These are phyloP conservation scores for Termitomyces sp. DNA, from an alignment of 768 basidiomycete genomes.

Conservation along the genomic window DNA sequence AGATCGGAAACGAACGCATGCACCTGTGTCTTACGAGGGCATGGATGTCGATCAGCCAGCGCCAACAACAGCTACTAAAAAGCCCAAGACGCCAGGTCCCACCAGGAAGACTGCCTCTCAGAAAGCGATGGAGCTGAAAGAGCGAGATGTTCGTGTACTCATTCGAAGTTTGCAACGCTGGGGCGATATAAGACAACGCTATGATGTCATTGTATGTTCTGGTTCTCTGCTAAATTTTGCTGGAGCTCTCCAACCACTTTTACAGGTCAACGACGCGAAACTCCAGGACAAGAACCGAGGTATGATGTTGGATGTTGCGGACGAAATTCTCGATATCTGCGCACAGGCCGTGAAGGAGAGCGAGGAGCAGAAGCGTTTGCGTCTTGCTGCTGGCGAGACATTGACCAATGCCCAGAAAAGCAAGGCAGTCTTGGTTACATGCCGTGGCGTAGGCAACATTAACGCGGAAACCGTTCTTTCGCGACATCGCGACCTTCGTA, in stretches of 20 bases:
- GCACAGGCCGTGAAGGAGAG: slow-evolving; percentile 80
- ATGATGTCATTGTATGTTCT: slow-evolving; percentile 84
- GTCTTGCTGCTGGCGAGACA: slow-evolving; percentile 80
- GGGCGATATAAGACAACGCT: slow-evolving; percentile 95
- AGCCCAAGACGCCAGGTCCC: slow-evolving; percentile 67
- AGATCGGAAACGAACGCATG: slow-evolving; percentile 80
- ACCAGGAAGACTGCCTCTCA: slow-evolving; percentile 89
- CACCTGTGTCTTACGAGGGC: slow-evolving; percentile 86
- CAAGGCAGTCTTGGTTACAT: slow-evolving; percentile 93
- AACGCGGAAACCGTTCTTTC: slow-evolving; percentile 97
- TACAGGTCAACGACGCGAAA: slow-evolving; percentile 83
- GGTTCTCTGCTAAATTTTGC: background rate
- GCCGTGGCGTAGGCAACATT: slow-evolving; percentile 86
- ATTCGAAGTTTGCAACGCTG: slow-evolving; percentile 95
- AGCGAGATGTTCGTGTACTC: slow-evolving; percentile 93
- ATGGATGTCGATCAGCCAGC: slow-evolving; percentile 85
- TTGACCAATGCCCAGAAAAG: slow-evolving; percentile 92
- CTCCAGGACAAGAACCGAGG: slow-evolving; percentile 91
- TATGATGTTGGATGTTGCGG: slow-evolving; percentile 86
- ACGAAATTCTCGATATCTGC: slow-evolving; percentile 90
- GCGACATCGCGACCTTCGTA: slow-evolving; percentile 82
- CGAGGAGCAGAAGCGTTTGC: slow-evolving; percentile 73
- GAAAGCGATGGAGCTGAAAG: slow-evolving; percentile 95
- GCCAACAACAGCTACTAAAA: slow-evolving; percentile 61
- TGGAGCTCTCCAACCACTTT: background rate